Conservation (phyloP, 148 eudicot species). For the Camellia lanceoleosa region DNA sequence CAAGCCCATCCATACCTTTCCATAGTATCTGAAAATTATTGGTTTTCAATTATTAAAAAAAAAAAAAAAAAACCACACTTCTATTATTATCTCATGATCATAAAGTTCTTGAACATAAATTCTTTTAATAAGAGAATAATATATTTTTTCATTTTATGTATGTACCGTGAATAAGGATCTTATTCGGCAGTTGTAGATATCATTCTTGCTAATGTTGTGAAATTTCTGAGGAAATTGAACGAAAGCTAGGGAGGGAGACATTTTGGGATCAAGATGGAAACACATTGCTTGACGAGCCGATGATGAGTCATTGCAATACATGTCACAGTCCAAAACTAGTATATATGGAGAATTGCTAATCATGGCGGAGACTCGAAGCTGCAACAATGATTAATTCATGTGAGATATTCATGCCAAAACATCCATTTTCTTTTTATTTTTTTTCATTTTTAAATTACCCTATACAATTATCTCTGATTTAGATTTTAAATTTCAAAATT, state of each 20-base stretch:
- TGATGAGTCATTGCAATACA: conserved; percentile 60
- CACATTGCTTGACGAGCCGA: conserved; percentile 86
- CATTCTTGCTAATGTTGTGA: conserved; percentile 38
- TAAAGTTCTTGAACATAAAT: neutral
- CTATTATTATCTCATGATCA: too few relatives aligned
- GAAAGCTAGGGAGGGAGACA: conserved; percentile 45
- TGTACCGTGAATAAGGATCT: conserved; percentile 29
- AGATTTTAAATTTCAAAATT: too few relatives aligned
- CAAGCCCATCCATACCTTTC: conserved; percentile 57
- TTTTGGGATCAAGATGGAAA: conserved; percentile 52
- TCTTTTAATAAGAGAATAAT: neutral
- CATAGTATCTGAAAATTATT: conserved; percentile 25
- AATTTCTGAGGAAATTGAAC: conserved; percentile 69
- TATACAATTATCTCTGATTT: too few relatives aligned
- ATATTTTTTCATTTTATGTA: neutral
- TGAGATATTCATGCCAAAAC: neutral
- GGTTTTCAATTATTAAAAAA: neutral
- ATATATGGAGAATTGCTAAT: conserved; percentile 64
- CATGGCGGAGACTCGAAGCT: conserved; percentile 65
- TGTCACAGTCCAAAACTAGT: conserved; percentile 65
- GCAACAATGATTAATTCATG: conserved; percentile 6
- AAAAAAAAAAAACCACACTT: too few relatives aligned
- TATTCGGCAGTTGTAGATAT: conserved; percentile 53
- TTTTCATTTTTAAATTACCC: neutral
- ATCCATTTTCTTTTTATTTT: neutral